Evolutionary conservation across 805 yeast species (phyloP).

Genomic region (Clavispora fructus): DNA sequence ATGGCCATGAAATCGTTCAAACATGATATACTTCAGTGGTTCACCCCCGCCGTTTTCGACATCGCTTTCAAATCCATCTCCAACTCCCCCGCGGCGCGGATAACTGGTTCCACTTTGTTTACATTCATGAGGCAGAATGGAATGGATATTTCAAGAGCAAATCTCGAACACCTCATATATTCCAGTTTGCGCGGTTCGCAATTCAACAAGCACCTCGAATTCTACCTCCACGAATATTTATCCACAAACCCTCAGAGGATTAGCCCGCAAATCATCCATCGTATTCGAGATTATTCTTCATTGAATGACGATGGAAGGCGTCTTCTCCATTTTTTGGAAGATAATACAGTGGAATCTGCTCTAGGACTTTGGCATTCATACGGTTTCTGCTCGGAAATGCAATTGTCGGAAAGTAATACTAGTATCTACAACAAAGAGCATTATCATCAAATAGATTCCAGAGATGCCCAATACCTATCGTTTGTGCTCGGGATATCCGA

Average conservation of each 20-base stretch:
- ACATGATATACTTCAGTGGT: constrained; percentile 14
- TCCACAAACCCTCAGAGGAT: background rate
- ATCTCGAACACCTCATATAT: constrained; percentile 19
- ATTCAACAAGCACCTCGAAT: constrained; percentile 7
- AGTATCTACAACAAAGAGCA: background rate
- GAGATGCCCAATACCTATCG: constrained; percentile 22
- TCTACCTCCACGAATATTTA: constrained; percentile 5
- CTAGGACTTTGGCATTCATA: background rate
- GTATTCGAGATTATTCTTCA: constrained; percentile 1
- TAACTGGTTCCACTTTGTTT: constrained; percentile 21
- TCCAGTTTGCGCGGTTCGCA: constrained; percentile 7
- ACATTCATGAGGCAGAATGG: constrained; percentile 13
- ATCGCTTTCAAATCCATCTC: constrained; percentile 25
- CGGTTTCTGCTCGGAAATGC: background rate
- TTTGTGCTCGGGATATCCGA: constrained; percentile 8
- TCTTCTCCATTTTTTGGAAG: constrained; percentile 3
- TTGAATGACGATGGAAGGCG: constrained; percentile 3
- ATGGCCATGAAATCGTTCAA: constrained; percentile 12
- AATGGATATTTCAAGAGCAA: constrained; percentile 8
- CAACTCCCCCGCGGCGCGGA: constrained; percentile 23
- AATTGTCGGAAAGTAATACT: background rate
- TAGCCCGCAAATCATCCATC: constrained; percentile 1
- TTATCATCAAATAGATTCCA: constrained; percentile 14
- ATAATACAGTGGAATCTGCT: background rate
- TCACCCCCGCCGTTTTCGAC: constrained; percentile 25